Evolutionary conservation across 208 protist genomes (phyloP), one percentile per base, ranked within the genome.

Genomic region (Leptomonas seymouri): DNA sequence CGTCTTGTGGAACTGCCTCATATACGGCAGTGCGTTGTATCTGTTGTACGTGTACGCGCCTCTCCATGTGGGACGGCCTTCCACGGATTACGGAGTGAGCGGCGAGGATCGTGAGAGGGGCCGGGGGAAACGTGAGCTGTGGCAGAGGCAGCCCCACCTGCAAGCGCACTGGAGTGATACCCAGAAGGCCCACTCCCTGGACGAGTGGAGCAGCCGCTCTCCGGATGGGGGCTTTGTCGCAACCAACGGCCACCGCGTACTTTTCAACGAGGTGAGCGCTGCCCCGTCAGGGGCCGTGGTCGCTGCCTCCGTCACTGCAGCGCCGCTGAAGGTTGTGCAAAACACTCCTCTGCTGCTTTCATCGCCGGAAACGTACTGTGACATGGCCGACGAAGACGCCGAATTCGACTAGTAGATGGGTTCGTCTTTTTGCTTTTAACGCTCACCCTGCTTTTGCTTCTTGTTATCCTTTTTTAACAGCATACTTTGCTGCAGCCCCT

Each of bases 1-100:
- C 12, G 20, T 78, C 27, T 27, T 81, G 36, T 82, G 81, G 61
- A 73, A 77, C 46, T 55, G 27, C 28, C 59, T 87, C 28, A 45
- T 87, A 7, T 84, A 67, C 55, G 70, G 67, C 25, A 71, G 66
- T 31, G 44, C 76, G 4, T n/a, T 71, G 42, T 87, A 81, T 50
- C 58, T 80, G 16, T n/a, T 81, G 53, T 65, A 63, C 48, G 48
- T 61, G 30, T 77, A 71, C 56, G 46, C 50, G 23, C 69, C 28
- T 6, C 23, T 8, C 11, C 31, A 31, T 5, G 23, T 30, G 18
- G 20, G 5, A n/a, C 6, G 21, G 20, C 12, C 16, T n/a, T 39
- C 30, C 15, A 63, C 36, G 28, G 36, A 45, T 28, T 66, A 80
- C 34, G 30, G 34, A 11, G 14, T 59, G 0, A 67, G 70, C 41